Evolutionary conservation across 208 protist species (phyloP).

Genomic region (Acanthamoeba comandoni): DNA sequence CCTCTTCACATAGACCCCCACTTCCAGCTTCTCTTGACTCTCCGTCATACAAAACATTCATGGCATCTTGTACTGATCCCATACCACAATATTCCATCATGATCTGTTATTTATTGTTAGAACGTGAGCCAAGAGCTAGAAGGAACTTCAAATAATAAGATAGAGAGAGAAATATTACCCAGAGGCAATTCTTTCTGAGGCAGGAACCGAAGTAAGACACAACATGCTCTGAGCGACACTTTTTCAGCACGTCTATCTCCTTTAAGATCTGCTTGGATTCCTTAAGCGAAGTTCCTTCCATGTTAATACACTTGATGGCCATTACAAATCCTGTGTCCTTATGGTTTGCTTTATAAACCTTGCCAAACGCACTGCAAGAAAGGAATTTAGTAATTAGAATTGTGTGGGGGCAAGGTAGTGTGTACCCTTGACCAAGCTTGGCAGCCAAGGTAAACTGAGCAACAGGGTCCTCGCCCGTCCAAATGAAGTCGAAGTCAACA

Average conservation of each 20-base stretch:
- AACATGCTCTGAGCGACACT: conserved; percentile 35
- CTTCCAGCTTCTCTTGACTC: conserved; percentile 1
- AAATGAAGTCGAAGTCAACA: conserved; percentile 42
- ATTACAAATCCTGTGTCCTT: conserved; percentile 48
- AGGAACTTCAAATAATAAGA: not conserved
- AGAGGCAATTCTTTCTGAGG: conserved; percentile 37
- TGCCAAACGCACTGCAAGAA: conserved; percentile 29
- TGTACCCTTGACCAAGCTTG: conserved; percentile 70
- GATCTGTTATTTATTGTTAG: conserved; percentile 5
- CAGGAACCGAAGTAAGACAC: conserved; percentile 50
- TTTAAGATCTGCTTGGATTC: conserved; percentile 27
- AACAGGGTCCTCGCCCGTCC: conserved; percentile 41
- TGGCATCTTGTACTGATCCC: conserved; percentile 40
- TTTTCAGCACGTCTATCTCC: conserved; percentile 71
- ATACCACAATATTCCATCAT: conserved; percentile 66
- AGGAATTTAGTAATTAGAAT: not conserved
- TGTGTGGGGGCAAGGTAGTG: not conserved
- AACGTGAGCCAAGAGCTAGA: not conserved
- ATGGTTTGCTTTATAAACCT: conserved; percentile 62
- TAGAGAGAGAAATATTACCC: conserved; percentile 21
- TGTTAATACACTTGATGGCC: conserved; percentile 64
- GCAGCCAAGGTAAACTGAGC: conserved; percentile 19
- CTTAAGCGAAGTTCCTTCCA: conserved; percentile 42
- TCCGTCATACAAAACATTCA: conserved; percentile 3
- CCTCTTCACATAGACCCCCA: conserved; percentile 25